Evolutionary conservation across 164 flowering plant species (phyloP).

Genomic region (Umbellularia californica): DNA sequence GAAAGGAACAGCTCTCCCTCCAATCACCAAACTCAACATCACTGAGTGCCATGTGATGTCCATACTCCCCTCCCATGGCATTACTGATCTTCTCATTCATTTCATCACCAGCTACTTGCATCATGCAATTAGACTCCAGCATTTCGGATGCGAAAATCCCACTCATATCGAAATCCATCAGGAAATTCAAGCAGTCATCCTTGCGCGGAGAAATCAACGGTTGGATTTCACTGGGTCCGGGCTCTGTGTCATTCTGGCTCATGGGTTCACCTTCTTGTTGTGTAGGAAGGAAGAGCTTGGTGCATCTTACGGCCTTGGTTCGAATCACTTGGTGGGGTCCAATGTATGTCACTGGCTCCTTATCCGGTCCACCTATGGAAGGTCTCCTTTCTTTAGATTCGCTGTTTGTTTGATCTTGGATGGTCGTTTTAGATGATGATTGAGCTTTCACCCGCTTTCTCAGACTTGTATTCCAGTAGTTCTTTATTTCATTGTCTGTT

Average conservation of each 20-base stretch:
- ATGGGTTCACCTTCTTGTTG: neutral
- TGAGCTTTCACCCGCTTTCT: slow-evolving; percentile 22
- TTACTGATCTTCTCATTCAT: neutral
- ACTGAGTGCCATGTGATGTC: neutral
- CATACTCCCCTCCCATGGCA: neutral
- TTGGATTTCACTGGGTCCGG: neutral
- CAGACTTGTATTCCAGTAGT: slow-evolving; percentile 40
- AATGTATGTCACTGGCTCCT: neutral
- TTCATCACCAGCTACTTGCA: neutral
- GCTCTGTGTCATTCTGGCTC: neutral
- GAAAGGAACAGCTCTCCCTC: slow-evolving; percentile 1
- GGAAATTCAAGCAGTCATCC: neutral
- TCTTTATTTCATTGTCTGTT: slow-evolving; percentile 49
- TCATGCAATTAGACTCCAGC: neutral
- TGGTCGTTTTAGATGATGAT: neutral
- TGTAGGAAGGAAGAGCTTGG: neutral
- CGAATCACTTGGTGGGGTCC: slow-evolving; percentile 13
- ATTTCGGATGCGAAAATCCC: neutral
- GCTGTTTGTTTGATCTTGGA: neutral
- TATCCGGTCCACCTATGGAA: neutral
- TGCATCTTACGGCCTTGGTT: slow-evolving; percentile 31
- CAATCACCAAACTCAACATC: neutral
- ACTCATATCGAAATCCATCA: neutral
- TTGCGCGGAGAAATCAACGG: neutral
- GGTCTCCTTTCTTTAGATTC: neutral